Evolutionary conservation across 2,329 filamentous ascomycete genomes (phyloP), one percentile per base, ranked within the genome.

Genomic region (Cylindrodendrum hubeiense): DNA sequence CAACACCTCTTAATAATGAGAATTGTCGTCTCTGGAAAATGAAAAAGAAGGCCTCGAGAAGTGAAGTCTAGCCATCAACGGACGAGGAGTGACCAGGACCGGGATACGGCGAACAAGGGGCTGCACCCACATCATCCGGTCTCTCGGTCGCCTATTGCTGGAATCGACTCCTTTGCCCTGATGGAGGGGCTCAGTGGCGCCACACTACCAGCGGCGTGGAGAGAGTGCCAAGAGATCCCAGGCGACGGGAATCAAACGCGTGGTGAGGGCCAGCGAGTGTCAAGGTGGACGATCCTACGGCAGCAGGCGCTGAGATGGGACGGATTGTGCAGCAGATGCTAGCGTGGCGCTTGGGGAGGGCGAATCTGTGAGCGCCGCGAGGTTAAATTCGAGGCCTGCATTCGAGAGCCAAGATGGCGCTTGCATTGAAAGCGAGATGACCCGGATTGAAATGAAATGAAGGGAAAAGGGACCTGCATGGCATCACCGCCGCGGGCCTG

Each of bases 261-360:
- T 51, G 49, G 41, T 61, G 64, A 57, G 55, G 65, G 39, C 50
- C 41, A 19, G 1, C 34, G 17, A 49, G 41, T 49, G 39, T 54
- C 58, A 52, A n/a, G 13, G 54, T 13, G 26, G 26, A 7, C 10
- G 47, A 50, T 50, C 26, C 66, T 63, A 63, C 60, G 30, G 22
- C 66, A 69, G 54, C 66, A 70, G 66, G 67, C 21, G 33, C 46
- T 56, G 53, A 43, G 46, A 39, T 39, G 44, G 53, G 49, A 57
- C 60, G 21, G 43, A 26, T 22, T 41, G 44, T 51, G 60, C 52
- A 44, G 52, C 60, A 62, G 60, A 56, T 49, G 21, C 52, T 22
- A 46, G 24, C 41, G 41, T n/a, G 12, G 34, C 37, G 37, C 52
- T 21, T 28, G 39, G 52, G 39, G 37, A 39, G n/a, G 7, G 37